Percentiles rank a stretch among this genome's conserved stretches.
phyloP scores from a whole-genome alignment of 805 yeast genomes.

The Teunomyces aglyptinius region DNA sequence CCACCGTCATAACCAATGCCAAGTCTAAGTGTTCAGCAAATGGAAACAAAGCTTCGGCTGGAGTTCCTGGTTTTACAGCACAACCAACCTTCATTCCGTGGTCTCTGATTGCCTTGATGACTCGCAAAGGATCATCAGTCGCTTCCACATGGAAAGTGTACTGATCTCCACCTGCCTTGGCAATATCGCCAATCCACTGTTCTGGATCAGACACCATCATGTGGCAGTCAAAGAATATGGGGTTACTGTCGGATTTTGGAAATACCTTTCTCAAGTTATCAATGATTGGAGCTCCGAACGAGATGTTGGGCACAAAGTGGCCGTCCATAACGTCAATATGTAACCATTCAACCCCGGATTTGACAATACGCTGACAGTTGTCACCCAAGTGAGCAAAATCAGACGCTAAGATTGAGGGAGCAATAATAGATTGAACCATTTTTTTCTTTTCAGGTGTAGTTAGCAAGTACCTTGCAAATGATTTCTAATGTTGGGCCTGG shows the following conservation, averaged over 20 bases:
- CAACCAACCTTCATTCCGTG: constrained; percentile 92
- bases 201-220: constrained; percentile 97
- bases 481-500: constrained; percentile 1
- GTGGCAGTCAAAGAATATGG: constrained; percentile 84
- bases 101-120: constrained; percentile 71
- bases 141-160: constrained; percentile 96
- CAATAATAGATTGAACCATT: constrained; percentile 82
- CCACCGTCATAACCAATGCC: constrained; percentile 98
- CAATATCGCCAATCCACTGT: constrained; percentile 90
- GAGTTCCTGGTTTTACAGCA: constrained; percentile 91
- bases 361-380: constrained; percentile 78
- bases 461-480: neutral
- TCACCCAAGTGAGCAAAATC: constrained; percentile 89
- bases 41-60: constrained; percentile 77
- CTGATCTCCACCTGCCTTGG: constrained; percentile 91
- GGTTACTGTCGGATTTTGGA: constrained; percentile 58
- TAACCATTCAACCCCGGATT: constrained; percentile 90
- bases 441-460: neutral
- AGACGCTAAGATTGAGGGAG: constrained; percentile 92
- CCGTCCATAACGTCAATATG: constrained; percentile 99
- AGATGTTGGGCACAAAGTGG: constrained; percentile 94
- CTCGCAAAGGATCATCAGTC: constrained; percentile 69
- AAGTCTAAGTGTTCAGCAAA: constrained; percentile 78
- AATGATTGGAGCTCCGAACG: constrained; percentile 90
- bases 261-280: constrained; percentile 70